These are phyloP conservation scores for Tolypocladium ophioglossoides DNA, from an alignment of 2,329 filamentous ascomycete genomes.

Conservation along the genomic window DNA sequence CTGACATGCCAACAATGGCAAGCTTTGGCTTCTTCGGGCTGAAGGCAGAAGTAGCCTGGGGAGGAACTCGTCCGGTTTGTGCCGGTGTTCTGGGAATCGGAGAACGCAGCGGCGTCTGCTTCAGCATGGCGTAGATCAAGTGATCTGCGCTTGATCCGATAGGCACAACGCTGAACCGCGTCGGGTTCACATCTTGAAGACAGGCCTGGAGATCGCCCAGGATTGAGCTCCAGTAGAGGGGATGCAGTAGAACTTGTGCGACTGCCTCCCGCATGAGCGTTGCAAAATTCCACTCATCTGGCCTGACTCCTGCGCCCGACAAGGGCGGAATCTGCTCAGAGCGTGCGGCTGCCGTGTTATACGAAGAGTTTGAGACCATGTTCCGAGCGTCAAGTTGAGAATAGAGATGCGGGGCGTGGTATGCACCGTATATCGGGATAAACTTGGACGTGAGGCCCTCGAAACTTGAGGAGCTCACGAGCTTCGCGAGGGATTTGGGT, in stretches of 20 bases:
- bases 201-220: not conserved
- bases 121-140: constrained; percentile 3
- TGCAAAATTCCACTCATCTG: not conserved
- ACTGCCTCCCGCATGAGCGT: constrained; percentile 1
- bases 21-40: constrained; percentile 2
- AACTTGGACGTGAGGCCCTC: constrained; percentile 1
- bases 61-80: not conserved
- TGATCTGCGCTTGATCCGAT: constrained; percentile 3
- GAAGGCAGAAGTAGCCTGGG: not conserved
- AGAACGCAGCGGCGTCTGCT: constrained; percentile 1
- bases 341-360: not conserved
- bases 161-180: constrained; percentile 1
- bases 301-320: not conserved
- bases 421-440: constrained; percentile 2
- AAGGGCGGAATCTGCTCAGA: not conserved
- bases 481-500: not conserved
- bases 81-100: constrained; percentile 25
- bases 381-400: not conserved
- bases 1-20: constrained; percentile 58
- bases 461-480: constrained; percentile 2
- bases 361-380: not conserved
- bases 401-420: constrained; percentile 4
- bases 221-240: constrained; percentile 1
- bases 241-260: constrained; percentile 1
- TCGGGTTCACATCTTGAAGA: not conserved